A percentile compares a stretch with the other conserved stretches of the same genome.
phyloP scores from a whole-genome alignment of 257 asterid species.

The Nicotiana tomentosiformis region DNA sequence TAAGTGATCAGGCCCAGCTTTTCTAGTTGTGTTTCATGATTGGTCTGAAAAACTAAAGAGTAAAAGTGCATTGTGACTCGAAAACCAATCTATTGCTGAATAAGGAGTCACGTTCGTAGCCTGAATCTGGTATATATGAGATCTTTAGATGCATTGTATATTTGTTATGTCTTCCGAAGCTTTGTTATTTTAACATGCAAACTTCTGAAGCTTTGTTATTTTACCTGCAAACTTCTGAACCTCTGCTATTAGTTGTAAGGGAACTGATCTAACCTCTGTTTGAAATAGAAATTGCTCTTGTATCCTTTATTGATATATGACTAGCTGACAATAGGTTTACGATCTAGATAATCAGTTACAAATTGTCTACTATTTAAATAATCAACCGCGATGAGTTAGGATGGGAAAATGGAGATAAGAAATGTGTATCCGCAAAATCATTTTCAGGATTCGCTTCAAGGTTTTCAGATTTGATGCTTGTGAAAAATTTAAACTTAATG shows the following conservation, averaged over 20 bases:
- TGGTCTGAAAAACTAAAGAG: background rate
- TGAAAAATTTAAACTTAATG: background rate
- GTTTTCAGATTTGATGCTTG: background rate
- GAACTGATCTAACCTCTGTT: background rate
- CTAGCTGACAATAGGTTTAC: background rate
- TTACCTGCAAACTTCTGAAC: conserved; percentile 8
- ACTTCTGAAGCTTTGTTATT: conserved; percentile 10
- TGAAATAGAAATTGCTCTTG: background rate
- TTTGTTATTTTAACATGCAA: background rate
- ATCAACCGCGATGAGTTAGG: background rate
- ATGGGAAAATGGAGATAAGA: background rate
- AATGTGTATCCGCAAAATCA: background rate
- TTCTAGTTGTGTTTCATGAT: background rate
- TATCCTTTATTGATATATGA: background rate
- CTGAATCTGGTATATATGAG: conserved; percentile 5
- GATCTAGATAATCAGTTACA: background rate
- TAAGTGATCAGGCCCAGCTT: conserved; percentile 4
- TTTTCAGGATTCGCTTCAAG: too few species aligned
- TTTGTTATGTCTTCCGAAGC: conserved; percentile 5
- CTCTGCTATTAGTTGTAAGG: background rate
- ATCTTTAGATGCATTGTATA: conserved; percentile 10
- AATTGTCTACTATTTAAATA: background rate
- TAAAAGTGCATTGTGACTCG: background rate
- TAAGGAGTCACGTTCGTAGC: background rate
- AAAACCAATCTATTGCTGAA: background rate